Evolutionary conservation across 768 basidiomycete genomes (phyloP).

Genomic region (Fibroporia radiculosa): DNA sequence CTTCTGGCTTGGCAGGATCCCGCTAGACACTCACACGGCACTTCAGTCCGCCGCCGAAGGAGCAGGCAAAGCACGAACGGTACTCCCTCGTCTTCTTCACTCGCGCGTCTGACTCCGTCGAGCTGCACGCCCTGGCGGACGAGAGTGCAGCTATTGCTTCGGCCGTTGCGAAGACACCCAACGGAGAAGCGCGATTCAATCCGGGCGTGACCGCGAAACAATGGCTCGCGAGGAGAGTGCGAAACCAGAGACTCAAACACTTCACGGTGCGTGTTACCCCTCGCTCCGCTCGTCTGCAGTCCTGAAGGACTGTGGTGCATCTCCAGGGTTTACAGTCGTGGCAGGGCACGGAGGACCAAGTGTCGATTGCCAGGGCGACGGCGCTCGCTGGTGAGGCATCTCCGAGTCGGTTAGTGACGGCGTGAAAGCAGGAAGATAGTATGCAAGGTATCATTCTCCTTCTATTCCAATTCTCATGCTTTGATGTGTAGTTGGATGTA

Average conservation of each 20-base stretch:
- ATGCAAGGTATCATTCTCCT: too few species aligned
- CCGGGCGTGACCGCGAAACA: constrained; percentile 28
- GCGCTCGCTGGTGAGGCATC: background rate
- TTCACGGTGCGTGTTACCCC: constrained; percentile 7
- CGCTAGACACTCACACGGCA: background rate
- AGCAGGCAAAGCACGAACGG: constrained; percentile 45
- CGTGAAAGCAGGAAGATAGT: too few species aligned
- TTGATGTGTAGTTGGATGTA: too few species aligned
- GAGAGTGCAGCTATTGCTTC: constrained; percentile 43
- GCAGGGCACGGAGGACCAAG: constrained; percentile 10
- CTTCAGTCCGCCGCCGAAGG: constrained; percentile 43
- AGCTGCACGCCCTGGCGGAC: constrained; percentile 44
- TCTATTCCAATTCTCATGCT: too few species aligned
- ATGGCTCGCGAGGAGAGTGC: constrained; percentile 34
- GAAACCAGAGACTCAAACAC: constrained; percentile 23
- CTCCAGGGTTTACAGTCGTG: background rate
- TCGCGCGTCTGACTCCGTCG: constrained; percentile 45
- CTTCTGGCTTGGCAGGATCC: background rate
- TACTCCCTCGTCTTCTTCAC: constrained; percentile 70
- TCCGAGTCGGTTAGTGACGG: too few species aligned
- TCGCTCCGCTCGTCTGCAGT: background rate
- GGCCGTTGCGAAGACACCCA: constrained; percentile 29
- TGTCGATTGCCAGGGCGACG: background rate
- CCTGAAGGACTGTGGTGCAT: background rate
- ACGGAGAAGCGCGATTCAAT: constrained; percentile 21